phyloP scores from a whole-genome alignment of 805 yeast genomes.

The Debaryomyces prosopidis region DNA sequence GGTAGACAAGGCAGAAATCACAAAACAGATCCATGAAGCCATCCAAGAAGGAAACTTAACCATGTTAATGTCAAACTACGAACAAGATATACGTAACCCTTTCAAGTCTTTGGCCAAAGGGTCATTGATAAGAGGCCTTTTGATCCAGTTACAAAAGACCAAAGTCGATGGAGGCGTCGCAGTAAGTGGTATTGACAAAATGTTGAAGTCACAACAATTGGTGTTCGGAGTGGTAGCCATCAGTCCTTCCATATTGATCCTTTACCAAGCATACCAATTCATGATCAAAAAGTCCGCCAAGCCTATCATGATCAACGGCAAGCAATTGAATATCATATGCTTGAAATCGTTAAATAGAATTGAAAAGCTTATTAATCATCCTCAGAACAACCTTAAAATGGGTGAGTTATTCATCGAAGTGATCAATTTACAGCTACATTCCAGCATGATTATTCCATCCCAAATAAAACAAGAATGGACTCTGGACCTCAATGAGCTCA shows the following conservation, averaged over 20 bases:
- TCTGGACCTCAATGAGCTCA: constrained; percentile 63
- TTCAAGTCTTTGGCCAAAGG: constrained; percentile 65
- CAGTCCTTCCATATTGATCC: constrained; percentile 68
- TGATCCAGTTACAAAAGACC: constrained; percentile 93
- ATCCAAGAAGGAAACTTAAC: constrained; percentile 78
- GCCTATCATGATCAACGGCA: constrained; percentile 31
- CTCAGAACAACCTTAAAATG: constrained; percentile 12
- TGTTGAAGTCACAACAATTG: constrained; percentile 86
- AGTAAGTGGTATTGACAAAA: constrained; percentile 83
- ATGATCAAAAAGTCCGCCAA: constrained; percentile 21
- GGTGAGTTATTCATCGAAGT: constrained; percentile 72
- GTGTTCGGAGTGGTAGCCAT: constrained; percentile 93
- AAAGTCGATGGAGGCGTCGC: constrained; percentile 95
- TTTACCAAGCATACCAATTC: constrained; percentile 48
- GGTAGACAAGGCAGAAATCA: constrained; percentile 15
- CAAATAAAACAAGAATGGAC: constrained; percentile 54
- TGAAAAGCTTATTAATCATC: constrained; percentile 44
- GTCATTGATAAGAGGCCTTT: constrained; percentile 67
- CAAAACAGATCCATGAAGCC: constrained; percentile 39
- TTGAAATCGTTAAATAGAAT: constrained; percentile 54
- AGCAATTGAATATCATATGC: constrained; percentile 35
- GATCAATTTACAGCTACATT: constrained; percentile 53
- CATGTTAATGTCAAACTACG: constrained; percentile 77
- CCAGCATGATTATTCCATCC: constrained; percentile 51
- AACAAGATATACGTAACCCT: constrained; percentile 70